Evolutionary conservation across 306 rosid species (phyloP), one percentile per base, ranked within the genome.

Genomic region (Vicia villosa): DNA sequence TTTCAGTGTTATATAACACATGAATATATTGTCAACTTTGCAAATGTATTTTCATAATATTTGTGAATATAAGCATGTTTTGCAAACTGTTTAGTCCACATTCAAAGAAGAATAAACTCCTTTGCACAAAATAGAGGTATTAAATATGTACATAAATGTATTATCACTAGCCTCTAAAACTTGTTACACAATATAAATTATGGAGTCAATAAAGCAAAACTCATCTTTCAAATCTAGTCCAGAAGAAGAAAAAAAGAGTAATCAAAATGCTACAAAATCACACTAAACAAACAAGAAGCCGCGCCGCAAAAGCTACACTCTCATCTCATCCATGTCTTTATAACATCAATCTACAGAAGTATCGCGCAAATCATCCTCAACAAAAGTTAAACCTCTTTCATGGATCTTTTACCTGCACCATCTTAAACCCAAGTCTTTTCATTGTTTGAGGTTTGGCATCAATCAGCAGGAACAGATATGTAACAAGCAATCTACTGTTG

Each of bases 111-210:
- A 70, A 30, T 47, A 74, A 45, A 54, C 67, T 41, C 62, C 68
- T 68, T 68, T 46, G 63, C 79, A 73, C 47, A 72, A 50, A 12
- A 61, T 65, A 51, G 40, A 73, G 69, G 51, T 74, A 77, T 43
- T 16, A 36, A 69, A 73, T 69, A 60, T 82, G 77, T 82, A 78
- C 86, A 82, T 51, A 50, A 36, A 63, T 62, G 67, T 32, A 78
- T n/a, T 32, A 78, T 66, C 80, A 38, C 68, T 69, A 70, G 51
- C 69, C 69, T 74, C 68, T 64, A 63, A 63, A 50, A 41, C 36
- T 19, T 73, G 83, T 74, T 64, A 57, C 43, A 78, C 78, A 78
- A 57, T 34, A 68, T 45, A 76, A 60, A 63, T 43, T 57, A 54
- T n/a, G n/a, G 16, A 24, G 38, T 38, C 54, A 42, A 28, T 69